Percentiles rank a stretch among this genome's conserved stretches.
phyloP scores from a whole-genome alignment of 257 asterid genomes.

The Capsicum pubescens region DNA sequence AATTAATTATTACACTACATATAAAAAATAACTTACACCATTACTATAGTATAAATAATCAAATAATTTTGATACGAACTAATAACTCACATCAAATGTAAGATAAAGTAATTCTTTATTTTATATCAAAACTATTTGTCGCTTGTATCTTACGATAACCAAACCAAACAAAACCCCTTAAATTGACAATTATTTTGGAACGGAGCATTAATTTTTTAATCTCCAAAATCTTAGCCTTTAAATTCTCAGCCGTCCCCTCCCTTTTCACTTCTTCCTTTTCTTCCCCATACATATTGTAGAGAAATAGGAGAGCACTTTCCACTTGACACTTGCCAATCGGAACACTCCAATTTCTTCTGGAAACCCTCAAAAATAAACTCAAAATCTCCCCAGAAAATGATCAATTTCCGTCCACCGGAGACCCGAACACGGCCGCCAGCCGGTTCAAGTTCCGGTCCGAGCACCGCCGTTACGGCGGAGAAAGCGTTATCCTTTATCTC shows the following conservation, averaged over 20 bases:
- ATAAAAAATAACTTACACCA: too few relatives aligned
- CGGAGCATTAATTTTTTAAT: background rate
- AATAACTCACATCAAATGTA: too few relatives aligned
- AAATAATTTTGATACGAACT: too few relatives aligned
- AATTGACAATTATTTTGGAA: too few relatives aligned
- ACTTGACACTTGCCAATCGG: background rate
- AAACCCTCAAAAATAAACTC: background rate
- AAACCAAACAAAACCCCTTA: too few relatives aligned
- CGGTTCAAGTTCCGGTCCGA: conserved; percentile 42
- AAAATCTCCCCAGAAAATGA: background rate
- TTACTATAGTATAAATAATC: too few relatives aligned
- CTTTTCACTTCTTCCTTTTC: background rate
- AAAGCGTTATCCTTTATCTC: conserved; percentile 91
- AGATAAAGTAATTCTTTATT: too few relatives aligned
- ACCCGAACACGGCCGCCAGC: conserved; percentile 53
- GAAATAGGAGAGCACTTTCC: background rate
- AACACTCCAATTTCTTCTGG: conserved; percentile 1
- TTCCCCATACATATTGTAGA: background rate
- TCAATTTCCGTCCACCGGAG: conserved; percentile 73
- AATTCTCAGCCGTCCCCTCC: conserved; percentile 1
- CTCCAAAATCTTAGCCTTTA: conserved; percentile 30
- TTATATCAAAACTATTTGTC: too few relatives aligned
- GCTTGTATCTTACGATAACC: too few relatives aligned
- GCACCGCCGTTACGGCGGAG: conserved; percentile 76
- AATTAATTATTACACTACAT: too few relatives aligned